Conservation (phyloP, 305 asterid genomes). For the Lippia alba region DNA sequence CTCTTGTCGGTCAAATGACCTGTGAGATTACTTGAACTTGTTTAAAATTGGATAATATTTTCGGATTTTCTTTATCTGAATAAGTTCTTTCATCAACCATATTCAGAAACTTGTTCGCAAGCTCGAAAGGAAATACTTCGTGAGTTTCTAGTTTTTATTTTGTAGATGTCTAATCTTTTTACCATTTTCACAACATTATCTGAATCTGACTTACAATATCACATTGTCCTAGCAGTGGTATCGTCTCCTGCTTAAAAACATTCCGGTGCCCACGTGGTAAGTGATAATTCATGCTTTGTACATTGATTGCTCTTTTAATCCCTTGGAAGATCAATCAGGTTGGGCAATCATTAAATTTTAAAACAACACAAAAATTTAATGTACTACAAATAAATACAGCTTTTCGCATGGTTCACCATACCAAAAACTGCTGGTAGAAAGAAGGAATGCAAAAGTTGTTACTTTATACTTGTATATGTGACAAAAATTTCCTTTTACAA, state of each 20-base stretch:
- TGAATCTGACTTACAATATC: conserved; percentile 24
- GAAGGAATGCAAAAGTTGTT: too few species aligned
- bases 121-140: conserved; percentile 51
- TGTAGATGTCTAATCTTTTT: neutral
- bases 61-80: conserved; percentile 17
- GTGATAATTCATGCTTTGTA: conserved; percentile 28
- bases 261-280: conserved; percentile 47
- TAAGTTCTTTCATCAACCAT: conserved; percentile 9
- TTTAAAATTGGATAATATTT: neutral
- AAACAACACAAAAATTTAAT: too few species aligned
- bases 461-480: too few species aligned
- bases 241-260: conserved; percentile 55
- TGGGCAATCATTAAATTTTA: too few species aligned
- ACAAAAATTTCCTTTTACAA: too few species aligned
- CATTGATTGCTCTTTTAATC: too few species aligned
- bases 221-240: conserved; percentile 49
- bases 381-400: too few species aligned
- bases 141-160: conserved; percentile 41
- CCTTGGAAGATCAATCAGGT: too few species aligned
- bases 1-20: conserved; percentile 38
- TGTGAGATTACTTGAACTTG: conserved; percentile 45
- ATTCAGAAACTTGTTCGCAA: conserved; percentile 65
- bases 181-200: neutral
- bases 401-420: too few species aligned
- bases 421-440: too few species aligned